Base-by-base conservation (phyloP, 2,329 filamentous ascomycete species). In the Penicillium sp. region DNA sequence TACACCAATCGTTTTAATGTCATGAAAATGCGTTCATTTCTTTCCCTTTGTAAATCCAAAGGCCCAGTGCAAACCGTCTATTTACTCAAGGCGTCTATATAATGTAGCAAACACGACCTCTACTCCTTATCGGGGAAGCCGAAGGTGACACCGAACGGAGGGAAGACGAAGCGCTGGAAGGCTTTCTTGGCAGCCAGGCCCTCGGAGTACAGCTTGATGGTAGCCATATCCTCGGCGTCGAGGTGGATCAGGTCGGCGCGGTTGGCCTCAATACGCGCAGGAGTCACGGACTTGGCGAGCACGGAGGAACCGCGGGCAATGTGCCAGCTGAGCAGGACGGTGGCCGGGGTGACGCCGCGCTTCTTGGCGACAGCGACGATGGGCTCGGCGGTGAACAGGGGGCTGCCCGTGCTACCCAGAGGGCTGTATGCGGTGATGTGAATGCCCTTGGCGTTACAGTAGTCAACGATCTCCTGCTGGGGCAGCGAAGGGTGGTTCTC, bases 401-500 rank as follows among this genome's bases (percentile, higher is more conserved):
- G 74, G 48, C 70, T 72, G 3, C 74, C 74, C 8, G 73, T 76
- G 50, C 70, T 74, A 5, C 70, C 72, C 24, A 74, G 62, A 11
- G 71, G 71, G 44, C 69, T 78, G 65, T 81, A 83, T 9, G 78
- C 79, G 5, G 78, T 81, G 42, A 82, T 71, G 50, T 76, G 73
- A 49, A 82, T 82, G 18, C 74, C 75, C 58, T 76, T 76, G 27
- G 71, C 61, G 43, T 75, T 71, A 64, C 79, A 80, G 62, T 76
- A 80, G 44, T 78, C 71, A 25, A 81, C 66, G 58, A 79, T 78
- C 48, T 80, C 76, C 51, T 74, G 69, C 60, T 84, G 81, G 31
- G 78, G 81, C 13, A 83, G 70, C 41, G 90, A 89, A 0, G 89
- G 88, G 71, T 94, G 87, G 64, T 82, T 85, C 75, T 92, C 89